phyloP scores from a whole-genome alignment of 768 basidiomycete genomes.

The Cubamyces sp. region DNA sequence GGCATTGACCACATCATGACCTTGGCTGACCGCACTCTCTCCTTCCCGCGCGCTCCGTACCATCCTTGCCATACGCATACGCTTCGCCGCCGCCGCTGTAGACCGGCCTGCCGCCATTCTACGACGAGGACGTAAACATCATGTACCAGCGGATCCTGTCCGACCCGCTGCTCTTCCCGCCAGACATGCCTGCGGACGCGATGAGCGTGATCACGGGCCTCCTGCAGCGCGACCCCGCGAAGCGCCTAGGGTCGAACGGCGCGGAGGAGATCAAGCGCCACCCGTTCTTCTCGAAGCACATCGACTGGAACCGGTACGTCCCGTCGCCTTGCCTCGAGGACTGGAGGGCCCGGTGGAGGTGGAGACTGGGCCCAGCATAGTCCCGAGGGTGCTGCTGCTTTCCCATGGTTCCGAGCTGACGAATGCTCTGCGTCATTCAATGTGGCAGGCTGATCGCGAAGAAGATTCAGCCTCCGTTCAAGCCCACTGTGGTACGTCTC shows the following conservation, averaged over 20 bases:
- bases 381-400: neutral
- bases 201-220: constrained; percentile 87
- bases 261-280: constrained; percentile 96
- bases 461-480: constrained; percentile 97
- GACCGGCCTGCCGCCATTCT: constrained; percentile 97
- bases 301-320: constrained; percentile 84
- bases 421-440: constrained; percentile 1
- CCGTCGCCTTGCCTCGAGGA: neutral
- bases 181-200: constrained; percentile 88
- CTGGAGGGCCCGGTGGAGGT: too few species aligned
- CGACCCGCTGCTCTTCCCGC: constrained; percentile 91
- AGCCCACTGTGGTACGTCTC: constrained; percentile 85
- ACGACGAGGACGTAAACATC: constrained; percentile 97
- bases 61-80: neutral
- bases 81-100: constrained; percentile 37
- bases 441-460: constrained; percentile 72
- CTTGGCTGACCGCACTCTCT: neutral
- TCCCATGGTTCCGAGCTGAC: neutral
- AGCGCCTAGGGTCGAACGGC: constrained; percentile 88
- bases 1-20: neutral
- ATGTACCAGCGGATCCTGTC: constrained; percentile 96
- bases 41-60: neutral
- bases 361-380: neutral
- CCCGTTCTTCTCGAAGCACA: constrained; percentile 91
- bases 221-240: constrained; percentile 84